Conservation (phyloP, 2,329 filamentous ascomycete species). For the Cytospora piceicola region DNA sequence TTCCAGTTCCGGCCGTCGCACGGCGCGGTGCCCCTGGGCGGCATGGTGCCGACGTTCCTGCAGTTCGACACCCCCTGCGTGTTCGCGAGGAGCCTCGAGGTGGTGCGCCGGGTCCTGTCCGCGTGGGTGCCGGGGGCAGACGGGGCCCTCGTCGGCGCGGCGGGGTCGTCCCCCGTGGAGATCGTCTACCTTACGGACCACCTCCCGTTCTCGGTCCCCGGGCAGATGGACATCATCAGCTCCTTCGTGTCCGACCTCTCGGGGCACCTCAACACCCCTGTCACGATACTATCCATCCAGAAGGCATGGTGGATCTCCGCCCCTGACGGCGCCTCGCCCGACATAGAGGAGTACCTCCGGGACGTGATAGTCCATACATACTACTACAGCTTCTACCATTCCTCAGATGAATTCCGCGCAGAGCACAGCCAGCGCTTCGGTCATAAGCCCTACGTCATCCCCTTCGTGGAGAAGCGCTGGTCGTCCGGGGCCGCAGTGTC, state of each 20-base stretch:
- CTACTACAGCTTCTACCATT: slow-evolving; percentile 13
- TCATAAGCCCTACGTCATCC: slow-evolving; percentile 17
- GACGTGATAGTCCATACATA: slow-evolving; percentile 15
- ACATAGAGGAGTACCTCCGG: slow-evolving; percentile 13
- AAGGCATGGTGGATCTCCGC: slow-evolving; percentile 4
- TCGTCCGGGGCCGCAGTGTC: slow-evolving; percentile 5
- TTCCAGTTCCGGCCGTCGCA: slow-evolving; percentile 19
- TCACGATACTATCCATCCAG: slow-evolving; percentile 3
- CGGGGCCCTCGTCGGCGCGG: no score
- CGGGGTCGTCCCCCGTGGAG: neutral
- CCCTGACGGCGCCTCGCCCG: neutral
- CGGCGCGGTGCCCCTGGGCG: neutral
- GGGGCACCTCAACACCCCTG: neutral
- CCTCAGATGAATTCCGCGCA: neutral
- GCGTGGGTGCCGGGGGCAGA: neutral
- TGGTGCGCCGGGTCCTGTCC: neutral
- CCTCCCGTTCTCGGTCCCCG: neutral
- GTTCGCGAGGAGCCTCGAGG: slow-evolving; percentile 1
- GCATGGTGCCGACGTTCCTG: slow-evolving; percentile 5
- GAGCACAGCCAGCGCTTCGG: neutral
- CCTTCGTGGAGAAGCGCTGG: slow-evolving; percentile 7
- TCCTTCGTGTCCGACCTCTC: slow-evolving; percentile 11
- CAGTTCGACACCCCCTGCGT: slow-evolving; percentile 15
- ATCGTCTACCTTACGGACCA: slow-evolving; percentile 14
- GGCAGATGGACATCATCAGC: slow-evolving; percentile 3